These are phyloP conservation scores for Echium plantagineum DNA, from an alignment of 257 asterid species.

Conservation along the genomic window DNA sequence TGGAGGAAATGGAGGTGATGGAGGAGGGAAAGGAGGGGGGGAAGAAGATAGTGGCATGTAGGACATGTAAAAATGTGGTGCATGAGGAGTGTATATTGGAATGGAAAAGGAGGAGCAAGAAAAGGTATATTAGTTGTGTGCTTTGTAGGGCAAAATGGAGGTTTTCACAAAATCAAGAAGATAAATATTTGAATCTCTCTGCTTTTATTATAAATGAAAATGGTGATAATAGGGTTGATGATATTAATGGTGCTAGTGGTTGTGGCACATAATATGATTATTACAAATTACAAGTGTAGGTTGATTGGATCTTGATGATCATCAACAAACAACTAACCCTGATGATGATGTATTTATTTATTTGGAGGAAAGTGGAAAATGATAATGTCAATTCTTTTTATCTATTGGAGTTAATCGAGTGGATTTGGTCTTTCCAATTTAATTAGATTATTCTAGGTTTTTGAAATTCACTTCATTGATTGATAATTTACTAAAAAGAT, in stretches of 20 bases:
- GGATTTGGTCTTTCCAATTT: too few relatives aligned
- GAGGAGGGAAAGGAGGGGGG: slow-evolving; percentile 63
- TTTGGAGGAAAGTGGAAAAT: not conserved
- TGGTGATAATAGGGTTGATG: slow-evolving; percentile 8
- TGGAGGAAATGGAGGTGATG: slow-evolving; percentile 62
- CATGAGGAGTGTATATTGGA: slow-evolving; percentile 76
- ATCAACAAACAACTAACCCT: not conserved
- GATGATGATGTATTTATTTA: too few relatives aligned
- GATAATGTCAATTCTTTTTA: not conserved
- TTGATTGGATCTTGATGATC: not conserved
- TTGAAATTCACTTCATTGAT: too few relatives aligned
- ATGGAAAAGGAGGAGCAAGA: slow-evolving; percentile 75
- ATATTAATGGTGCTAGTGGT: not conserved
- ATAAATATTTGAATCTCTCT: slow-evolving; percentile 70
- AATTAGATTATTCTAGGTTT: too few relatives aligned
- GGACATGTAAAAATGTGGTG: slow-evolving; percentile 62
- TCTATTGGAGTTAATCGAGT: too few relatives aligned
- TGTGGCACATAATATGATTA: not conserved
- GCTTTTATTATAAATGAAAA: slow-evolving; percentile 50
- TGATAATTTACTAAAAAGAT: too few relatives aligned
- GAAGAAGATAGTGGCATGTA: slow-evolving; percentile 58
- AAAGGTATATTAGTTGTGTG: slow-evolving; percentile 66
- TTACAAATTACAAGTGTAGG: not conserved
- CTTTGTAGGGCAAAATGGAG: slow-evolving; percentile 95
- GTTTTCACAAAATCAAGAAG: slow-evolving; percentile 39